Evolutionary conservation across 768 basidiomycete genomes (phyloP).

Genomic region (Mycena kentingensis): DNA sequence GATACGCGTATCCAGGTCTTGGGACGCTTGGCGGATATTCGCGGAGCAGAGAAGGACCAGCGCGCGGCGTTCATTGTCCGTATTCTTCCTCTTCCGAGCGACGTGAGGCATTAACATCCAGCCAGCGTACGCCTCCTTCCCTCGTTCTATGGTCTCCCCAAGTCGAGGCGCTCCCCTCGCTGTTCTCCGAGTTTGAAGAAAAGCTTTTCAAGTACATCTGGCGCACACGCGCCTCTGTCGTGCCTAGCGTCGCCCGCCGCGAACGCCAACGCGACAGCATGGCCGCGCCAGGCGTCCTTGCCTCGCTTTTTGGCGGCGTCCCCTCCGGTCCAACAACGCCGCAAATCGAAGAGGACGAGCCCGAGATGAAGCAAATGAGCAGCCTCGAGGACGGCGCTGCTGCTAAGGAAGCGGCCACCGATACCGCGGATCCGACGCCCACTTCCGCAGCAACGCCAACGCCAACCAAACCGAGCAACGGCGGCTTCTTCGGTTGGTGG

Average conservation of each 20-base stretch:
- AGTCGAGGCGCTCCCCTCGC: slow-evolving; percentile 65
- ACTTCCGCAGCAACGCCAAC: slow-evolving; percentile 10
- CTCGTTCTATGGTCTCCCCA: slow-evolving; percentile 85
- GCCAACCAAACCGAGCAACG: slow-evolving; percentile 29
- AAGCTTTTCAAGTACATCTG: slow-evolving; percentile 83
- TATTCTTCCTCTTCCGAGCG: slow-evolving; percentile 4
- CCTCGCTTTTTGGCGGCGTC: slow-evolving; percentile 4
- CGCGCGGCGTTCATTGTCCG: slow-evolving; percentile 78
- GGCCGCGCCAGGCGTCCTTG: slow-evolving; percentile 20
- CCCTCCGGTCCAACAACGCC: slow-evolving; percentile 22
- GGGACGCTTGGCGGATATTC: slow-evolving; percentile 63
- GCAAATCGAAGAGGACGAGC: slow-evolving; percentile 12
- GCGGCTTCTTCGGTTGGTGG: slow-evolving; percentile 42
- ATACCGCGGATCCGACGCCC: background rate
- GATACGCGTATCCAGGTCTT: slow-evolving; percentile 87
- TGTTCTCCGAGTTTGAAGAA: slow-evolving; percentile 73
- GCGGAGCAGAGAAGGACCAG: slow-evolving; percentile 84
- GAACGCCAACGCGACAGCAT: slow-evolving; percentile 8
- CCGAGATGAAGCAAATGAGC: background rate
- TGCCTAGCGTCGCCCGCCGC: slow-evolving; percentile 5
- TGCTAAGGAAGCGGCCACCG: slow-evolving; percentile 1
- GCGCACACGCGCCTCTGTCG: slow-evolving; percentile 43
- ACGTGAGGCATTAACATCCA: background rate
- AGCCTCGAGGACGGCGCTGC: background rate
- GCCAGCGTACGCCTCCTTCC: slow-evolving; percentile 66